A percentile compares a stretch with the other conserved stretches of the same genome.
Evolutionary conservation across 805 yeast species (phyloP).

Genomic region (Clavispora carvajalis): DNA sequence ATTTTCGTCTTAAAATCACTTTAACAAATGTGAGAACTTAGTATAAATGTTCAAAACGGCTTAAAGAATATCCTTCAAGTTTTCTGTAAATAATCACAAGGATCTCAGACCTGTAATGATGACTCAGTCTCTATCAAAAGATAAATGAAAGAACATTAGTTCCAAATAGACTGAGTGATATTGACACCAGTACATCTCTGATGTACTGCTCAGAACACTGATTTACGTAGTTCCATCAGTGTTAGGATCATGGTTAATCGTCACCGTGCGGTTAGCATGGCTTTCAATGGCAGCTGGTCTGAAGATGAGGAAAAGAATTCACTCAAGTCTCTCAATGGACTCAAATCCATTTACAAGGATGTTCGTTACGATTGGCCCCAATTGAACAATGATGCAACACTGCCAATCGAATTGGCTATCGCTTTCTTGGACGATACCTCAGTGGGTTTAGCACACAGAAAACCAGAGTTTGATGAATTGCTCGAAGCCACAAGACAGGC

Average conservation of each 20-base stretch:
- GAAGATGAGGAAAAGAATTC: slow-evolving; percentile 15
- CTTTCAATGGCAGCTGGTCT: slow-evolving; percentile 16
- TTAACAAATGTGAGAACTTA: too few relatives aligned
- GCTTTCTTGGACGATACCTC: slow-evolving; percentile 81
- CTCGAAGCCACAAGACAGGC: slow-evolving; percentile 52
- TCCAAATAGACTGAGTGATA: too few relatives aligned
- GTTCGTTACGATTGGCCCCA: slow-evolving; percentile 42
- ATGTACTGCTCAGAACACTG: slow-evolving; percentile 1
- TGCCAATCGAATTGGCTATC: slow-evolving; percentile 81
- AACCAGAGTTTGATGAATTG: slow-evolving; percentile 59
- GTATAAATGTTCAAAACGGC: too few relatives aligned
- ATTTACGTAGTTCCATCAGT: not conserved
- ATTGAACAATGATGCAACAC: slow-evolving; percentile 43
- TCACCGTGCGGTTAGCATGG: slow-evolving; percentile 21
- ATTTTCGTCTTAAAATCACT: too few relatives aligned
- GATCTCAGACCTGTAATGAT: too few relatives aligned
- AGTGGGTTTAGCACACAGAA: slow-evolving; percentile 80
- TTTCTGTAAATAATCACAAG: too few relatives aligned
- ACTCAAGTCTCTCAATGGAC: slow-evolving; percentile 21
- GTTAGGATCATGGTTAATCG: slow-evolving; percentile 15
- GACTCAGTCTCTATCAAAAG: too few relatives aligned
- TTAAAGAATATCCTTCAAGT: too few relatives aligned
- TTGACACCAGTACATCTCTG: slow-evolving; percentile 5
- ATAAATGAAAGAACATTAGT: too few relatives aligned
- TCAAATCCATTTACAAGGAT: slow-evolving; percentile 32